A percentile compares a stretch with the other conserved stretches of the same genome.
Evolutionary conservation across 768 basidiomycete genomes (phyloP).

Genomic region (Collybia mongolica): DNA sequence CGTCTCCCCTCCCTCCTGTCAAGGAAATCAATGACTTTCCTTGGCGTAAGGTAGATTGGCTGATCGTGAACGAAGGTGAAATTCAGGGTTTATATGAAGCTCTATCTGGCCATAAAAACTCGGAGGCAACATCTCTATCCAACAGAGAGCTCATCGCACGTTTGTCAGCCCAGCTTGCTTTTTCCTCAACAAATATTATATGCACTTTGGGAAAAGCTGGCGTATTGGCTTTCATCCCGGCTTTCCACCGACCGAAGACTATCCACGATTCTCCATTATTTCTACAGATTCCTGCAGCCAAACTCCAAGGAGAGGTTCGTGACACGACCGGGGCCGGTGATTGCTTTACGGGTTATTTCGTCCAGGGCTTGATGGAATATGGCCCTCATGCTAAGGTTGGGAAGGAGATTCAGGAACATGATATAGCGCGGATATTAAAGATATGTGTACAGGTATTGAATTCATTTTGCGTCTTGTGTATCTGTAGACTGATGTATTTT

Average conservation of each 20-base stretch:
- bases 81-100: constrained; percentile 33
- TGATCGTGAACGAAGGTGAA: constrained; percentile 57
- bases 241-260: constrained; percentile 18
- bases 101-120: constrained; percentile 11
- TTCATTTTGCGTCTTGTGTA: background rate
- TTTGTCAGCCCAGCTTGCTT: constrained; percentile 19
- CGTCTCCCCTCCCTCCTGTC: constrained; percentile 50
- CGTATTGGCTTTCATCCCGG: constrained; percentile 41
- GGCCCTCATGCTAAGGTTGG: constrained; percentile 21
- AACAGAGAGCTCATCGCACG: constrained; percentile 15
- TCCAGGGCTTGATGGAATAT: constrained; percentile 50
- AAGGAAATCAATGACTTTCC: constrained; percentile 42
- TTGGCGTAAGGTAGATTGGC: constrained; percentile 52
- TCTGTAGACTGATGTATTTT: background rate
- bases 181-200: constrained; percentile 44
- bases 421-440: constrained; percentile 33
- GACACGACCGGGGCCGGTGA: constrained; percentile 70
- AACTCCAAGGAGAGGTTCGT: constrained; percentile 32
- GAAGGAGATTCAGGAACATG: constrained; percentile 25
- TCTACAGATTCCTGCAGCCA: constrained; percentile 46
- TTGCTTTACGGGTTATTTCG: constrained; percentile 62
- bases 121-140: constrained; percentile 1
- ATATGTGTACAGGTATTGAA: constrained; percentile 38
- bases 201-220: constrained; percentile 57
- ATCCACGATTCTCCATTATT: constrained; percentile 17